Evolutionary conservation across 148 eudicot genomes (phyloP).

Genomic region (Rhododendron mucronatum): DNA sequence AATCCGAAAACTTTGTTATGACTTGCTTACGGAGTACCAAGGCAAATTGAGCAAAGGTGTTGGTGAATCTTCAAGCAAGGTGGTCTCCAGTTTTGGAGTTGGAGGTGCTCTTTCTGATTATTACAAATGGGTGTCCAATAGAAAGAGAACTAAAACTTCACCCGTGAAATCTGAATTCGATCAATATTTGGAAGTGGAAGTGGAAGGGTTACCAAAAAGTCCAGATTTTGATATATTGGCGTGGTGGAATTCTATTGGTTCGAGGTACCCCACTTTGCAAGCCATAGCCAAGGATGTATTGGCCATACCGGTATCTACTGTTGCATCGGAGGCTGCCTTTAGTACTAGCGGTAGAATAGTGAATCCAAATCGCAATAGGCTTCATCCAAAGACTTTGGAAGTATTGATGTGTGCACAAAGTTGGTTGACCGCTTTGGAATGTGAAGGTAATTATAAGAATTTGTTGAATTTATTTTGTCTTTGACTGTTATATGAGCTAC

Average conservation of each 20-base stretch:
- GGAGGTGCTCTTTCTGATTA: not conserved
- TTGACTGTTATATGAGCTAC: not conserved
- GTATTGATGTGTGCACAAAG: not conserved
- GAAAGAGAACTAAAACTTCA: not conserved
- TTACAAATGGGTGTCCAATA: not conserved
- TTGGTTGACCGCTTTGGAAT: not conserved
- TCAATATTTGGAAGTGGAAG: not conserved
- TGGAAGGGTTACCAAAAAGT: not conserved
- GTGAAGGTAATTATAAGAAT: not conserved
- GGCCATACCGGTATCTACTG: not conserved
- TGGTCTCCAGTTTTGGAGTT: not conserved
- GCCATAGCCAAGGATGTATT: not conserved
- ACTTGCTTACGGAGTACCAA: not conserved
- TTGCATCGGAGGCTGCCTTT: not conserved
- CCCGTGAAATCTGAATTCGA: not conserved
- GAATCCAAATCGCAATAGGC: not conserved
- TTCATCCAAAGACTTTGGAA: not conserved
- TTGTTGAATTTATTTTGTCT: not conserved
- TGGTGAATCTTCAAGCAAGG: not conserved
- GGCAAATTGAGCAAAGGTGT: not conserved
- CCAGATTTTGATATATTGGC: not conserved
- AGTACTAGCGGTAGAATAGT: not conserved
- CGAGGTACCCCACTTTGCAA: not conserved
- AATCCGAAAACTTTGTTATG: not conserved
- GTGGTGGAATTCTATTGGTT: not conserved